A percentile compares a stretch with the other conserved stretches of the same genome.
These are phyloP conservation scores for Mentha longifolia DNA, from an alignment of 257 asterid genomes.

Conservation along the genomic window DNA sequence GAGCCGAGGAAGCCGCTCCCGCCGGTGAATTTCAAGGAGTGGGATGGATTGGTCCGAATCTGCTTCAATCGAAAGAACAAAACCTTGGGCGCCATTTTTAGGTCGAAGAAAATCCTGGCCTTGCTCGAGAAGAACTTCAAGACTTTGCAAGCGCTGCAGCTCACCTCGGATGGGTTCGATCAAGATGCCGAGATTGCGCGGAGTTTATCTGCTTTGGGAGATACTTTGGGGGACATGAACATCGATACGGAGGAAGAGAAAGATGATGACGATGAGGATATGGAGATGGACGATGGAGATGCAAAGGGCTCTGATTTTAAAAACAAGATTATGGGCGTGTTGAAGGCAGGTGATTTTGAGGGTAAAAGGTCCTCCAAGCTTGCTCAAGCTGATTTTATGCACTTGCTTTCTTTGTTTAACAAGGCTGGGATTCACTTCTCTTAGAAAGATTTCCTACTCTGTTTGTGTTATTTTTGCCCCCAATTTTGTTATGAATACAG, in stretches of 20 bases:
- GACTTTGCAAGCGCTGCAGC: conserved; percentile 81
- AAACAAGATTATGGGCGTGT: conserved; percentile 62
- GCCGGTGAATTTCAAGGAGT: conserved; percentile 84
- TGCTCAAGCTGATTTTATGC: conserved; percentile 82
- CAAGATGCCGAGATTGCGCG: conserved; percentile 59
- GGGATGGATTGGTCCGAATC: conserved; percentile 96
- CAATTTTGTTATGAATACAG: not conserved
- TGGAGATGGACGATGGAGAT: conserved; percentile 78
- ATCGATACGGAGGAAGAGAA: conserved; percentile 53
- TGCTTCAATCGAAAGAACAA: conserved; percentile 91
- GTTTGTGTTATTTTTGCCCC: not conserved
- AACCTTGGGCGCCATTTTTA: conserved; percentile 79
- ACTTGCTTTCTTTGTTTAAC: conserved; percentile 63
- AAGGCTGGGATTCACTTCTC: conserved; percentile 31
- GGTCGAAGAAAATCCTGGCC: conserved; percentile 69
- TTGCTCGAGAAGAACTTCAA: conserved; percentile 85
- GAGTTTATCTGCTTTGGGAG: conserved; percentile 74
- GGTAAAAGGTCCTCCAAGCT: conserved; percentile 82
- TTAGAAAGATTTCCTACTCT: not conserved
- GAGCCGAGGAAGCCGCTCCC: conserved; percentile 89
- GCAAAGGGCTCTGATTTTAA: conserved; percentile 66
- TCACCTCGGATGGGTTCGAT: conserved; percentile 43
- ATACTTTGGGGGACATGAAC: conserved; percentile 68
- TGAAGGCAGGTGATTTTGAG: conserved; percentile 72
- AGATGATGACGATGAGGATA: conserved; percentile 59